Conservation (phyloP, 1,284 basidiomycete genomes). For the Apiotrichum akiyoshidainum region DNA sequence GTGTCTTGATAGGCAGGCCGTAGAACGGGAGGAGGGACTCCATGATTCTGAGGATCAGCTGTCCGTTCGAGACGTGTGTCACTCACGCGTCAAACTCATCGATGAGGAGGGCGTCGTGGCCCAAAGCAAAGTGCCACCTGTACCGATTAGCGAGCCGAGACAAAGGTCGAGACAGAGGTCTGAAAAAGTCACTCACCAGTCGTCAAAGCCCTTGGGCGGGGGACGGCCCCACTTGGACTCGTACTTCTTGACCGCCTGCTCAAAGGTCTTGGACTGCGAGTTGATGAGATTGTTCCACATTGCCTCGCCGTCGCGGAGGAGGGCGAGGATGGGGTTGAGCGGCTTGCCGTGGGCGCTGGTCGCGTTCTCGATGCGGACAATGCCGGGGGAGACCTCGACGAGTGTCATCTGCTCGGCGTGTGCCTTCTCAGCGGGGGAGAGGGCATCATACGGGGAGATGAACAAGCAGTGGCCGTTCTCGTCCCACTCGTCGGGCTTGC, state of each 20-base stretch:
- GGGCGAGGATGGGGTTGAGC: conserved; percentile 49
- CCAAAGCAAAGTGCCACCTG: conserved; percentile 42
- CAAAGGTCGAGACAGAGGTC: too few species aligned
- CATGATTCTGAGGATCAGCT: conserved; percentile 41
- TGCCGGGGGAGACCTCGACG: conserved; percentile 38
- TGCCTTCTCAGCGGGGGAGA: conserved; percentile 38
- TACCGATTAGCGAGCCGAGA: not conserved
- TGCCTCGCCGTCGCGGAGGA: conserved; percentile 51
- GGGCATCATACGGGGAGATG: conserved; percentile 47
- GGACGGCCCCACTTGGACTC: conserved; percentile 47
- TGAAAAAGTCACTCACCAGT: conserved; percentile 32
- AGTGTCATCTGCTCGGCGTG: conserved; percentile 35
- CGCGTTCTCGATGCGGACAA: conserved; percentile 27
- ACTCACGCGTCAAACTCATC: conserved; percentile 51
- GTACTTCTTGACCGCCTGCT: conserved; percentile 53
- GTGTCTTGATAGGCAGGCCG: conserved; percentile 40
- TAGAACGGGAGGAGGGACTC: conserved; percentile 48
- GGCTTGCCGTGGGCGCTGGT: conserved; percentile 16
- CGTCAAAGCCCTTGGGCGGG: conserved; percentile 52
- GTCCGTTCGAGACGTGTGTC: too few species aligned
- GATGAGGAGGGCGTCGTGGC: conserved; percentile 42
- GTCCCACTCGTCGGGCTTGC: conserved; percentile 43
- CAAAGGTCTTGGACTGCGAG: conserved; percentile 52
- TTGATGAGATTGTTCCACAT: conserved; percentile 52
- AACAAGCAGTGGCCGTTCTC: conserved; percentile 49